phyloP scores from a whole-genome alignment of 23 red algal species.

The Agarophyton chilense region DNA sequence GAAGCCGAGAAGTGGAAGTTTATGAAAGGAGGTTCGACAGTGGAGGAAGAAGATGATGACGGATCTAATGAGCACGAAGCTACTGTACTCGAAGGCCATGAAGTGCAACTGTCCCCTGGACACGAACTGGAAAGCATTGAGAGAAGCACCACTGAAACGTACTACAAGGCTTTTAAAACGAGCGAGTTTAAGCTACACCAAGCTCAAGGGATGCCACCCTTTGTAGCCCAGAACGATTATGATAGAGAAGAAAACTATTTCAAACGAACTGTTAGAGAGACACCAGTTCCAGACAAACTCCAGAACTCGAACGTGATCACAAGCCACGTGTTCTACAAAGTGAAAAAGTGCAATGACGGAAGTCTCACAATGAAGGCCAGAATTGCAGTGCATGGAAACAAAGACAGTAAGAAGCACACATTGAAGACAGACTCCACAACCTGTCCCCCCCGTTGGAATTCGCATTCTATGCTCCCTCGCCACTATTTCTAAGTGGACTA shows the following conservation, averaged over 20 bases:
- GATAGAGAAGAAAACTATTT: constrained; percentile 7
- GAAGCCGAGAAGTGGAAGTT: constrained; percentile 8
- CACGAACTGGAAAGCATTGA: constrained; percentile 26
- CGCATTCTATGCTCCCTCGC: constrained; percentile 29
- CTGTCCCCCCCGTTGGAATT: constrained; percentile 15
- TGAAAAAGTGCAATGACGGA: too few relatives aligned
- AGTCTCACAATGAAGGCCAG: too few relatives aligned
- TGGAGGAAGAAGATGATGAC: too few relatives aligned
- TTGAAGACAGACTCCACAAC: constrained; percentile 5
- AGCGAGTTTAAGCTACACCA: constrained; percentile 15
- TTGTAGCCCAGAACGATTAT: background rate
- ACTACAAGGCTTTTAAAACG: background rate
- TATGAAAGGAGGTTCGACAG: too few relatives aligned
- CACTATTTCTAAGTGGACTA: constrained; percentile 10
- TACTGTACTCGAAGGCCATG: background rate
- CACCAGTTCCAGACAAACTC: background rate
- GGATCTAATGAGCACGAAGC: too few relatives aligned
- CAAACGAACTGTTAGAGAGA: background rate
- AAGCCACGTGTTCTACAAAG: constrained; percentile 32
- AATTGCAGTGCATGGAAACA: constrained; percentile 18
- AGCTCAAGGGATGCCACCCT: background rate
- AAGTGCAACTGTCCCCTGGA: background rate
- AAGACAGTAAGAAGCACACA: background rate
- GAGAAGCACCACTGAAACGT: background rate
- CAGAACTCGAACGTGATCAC: background rate